Conservation (phyloP, 2,329 filamentous ascomycete genomes). For the Sporothrix variecibatus region DNA sequence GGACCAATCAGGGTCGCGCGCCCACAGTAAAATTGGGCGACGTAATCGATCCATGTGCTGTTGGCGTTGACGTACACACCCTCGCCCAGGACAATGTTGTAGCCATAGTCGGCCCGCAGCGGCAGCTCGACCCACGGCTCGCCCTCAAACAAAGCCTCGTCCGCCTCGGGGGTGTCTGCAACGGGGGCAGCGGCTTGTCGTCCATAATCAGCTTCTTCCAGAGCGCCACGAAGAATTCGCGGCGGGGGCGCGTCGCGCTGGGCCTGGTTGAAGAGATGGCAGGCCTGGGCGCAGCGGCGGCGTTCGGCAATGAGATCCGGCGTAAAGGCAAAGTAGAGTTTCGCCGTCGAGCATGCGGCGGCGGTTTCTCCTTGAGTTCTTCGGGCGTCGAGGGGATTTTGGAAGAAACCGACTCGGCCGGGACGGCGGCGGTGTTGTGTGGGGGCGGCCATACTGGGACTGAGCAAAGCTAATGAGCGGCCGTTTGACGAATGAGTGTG, state of each 20-base stretch:
- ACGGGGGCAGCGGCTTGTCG: constrained; percentile 61
- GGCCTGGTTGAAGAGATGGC: constrained; percentile 59
- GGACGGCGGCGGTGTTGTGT: constrained; percentile 7
- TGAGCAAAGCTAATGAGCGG: background rate
- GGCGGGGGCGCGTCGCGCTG: constrained; percentile 58
- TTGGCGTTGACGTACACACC: constrained; percentile 76
- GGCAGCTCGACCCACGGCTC: constrained; percentile 71
- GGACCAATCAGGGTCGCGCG: constrained; percentile 77
- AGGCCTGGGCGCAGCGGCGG: constrained; percentile 62
- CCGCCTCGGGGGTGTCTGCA: constrained; percentile 59
- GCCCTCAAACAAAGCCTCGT: constrained; percentile 64
- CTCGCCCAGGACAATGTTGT: constrained; percentile 68
- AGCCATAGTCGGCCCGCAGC: constrained; percentile 71
- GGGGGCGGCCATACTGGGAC: background rate
- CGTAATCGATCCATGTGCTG: constrained; percentile 73
- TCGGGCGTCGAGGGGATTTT: constrained; percentile 34
- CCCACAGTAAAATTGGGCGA: constrained; percentile 74
- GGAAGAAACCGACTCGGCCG: constrained; percentile 9
- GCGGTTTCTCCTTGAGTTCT: constrained; percentile 52
- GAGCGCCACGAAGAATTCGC: constrained; percentile 63
- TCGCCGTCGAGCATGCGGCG: constrained; percentile 66
- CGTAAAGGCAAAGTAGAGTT: constrained; percentile 71
- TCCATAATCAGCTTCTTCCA: constrained; percentile 60
- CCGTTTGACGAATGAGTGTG: background rate
- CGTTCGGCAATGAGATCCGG: constrained; percentile 67